Evolutionary conservation across 78 protist genomes (phyloP), one percentile per base, ranked within the genome.

Genomic region (Chrysochromulina tobinii): DNA sequence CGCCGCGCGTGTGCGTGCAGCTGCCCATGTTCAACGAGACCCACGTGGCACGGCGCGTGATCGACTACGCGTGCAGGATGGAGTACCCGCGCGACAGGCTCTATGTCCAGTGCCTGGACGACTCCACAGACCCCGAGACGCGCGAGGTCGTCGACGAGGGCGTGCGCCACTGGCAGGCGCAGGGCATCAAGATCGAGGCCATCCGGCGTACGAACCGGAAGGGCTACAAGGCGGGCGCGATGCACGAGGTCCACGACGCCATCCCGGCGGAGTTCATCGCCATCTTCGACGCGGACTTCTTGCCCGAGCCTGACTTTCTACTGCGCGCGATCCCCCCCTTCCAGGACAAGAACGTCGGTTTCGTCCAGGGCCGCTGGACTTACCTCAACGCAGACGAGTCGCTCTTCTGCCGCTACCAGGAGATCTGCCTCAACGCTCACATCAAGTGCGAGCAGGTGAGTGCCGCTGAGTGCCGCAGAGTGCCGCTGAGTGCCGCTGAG

Each of bases 1-100:
- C 8, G n/a, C 81, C 81, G 53, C 5, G 53, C n/a, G 81, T 72
- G 53, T 12, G 64, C 64, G 81, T 81, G 53, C 87, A 81, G 87
- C 87, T 81, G 87, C 87, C 87, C 64, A 81, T 81, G 67, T 81
- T 81, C 87, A 81, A 81, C 61, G 87, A 81, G 61, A 51, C 67
- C 50, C 27, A 54, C 61, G 87, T 81, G 27, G 61, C 61, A 58
- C 25, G 20, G 61, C 87, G 61, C 27, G 20, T 81, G 18, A 81
- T 81, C 27, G 67, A 55, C 87, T 81, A 55, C 61, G 58, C 67
- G 67, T 51, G 58, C 87, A 3, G 18, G 58, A 81, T 81, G 58
- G 87, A 81, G 21, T 81, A 81, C 61, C 87, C 87, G 67, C 87
- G 67, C n/a, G 87, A 81, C n/a, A 54, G 4, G 61, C 20, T 81